Evolutionary conservation across 140 eudicot species (phyloP), one percentile per base, ranked within the genome.

Genomic region (Bidens hawaiensis): DNA sequence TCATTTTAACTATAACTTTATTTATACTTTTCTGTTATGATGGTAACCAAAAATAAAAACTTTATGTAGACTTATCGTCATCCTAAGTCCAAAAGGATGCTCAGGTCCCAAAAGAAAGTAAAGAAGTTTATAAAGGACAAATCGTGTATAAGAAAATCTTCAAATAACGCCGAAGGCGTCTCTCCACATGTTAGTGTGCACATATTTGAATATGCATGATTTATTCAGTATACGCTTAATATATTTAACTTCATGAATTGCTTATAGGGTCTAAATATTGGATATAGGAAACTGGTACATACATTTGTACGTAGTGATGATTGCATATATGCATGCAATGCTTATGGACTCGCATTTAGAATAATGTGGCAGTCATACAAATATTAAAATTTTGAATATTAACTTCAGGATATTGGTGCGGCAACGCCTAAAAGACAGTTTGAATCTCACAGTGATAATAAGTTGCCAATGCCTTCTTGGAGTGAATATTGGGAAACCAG

Each of bases 51-150:
- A 42, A 61, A 18, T 8, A 12, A 23, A n/a, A 25, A 27, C 11
- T 22, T 4, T 28, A 21, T 45, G 26, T 45, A 69, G 67, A 12
- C 43, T 8, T 69, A 58, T 31, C 25, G 19, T 31, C 75, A 69
- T 58, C 59, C 48, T 1, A 22, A 18, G 10, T 28, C 50, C 0
- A 45, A 22, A 45, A 58, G 26, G 18, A 21, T 1, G 5, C 38
- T 69, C 6, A 46, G 75, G 51, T 58, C 75, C 10, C 51, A 21
- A 6, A 10, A 23, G 14, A 51, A 69, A 58, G 75, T 59, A 15
- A 31, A 2, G 15, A 31, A 26, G 51, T 69, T 47, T 41, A 14
- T 69, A n/a, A 18, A 45, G 49, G 11, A n/a, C 21, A 58, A 46
- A n/a, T 69, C 75, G 14, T 58, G 23, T 58, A 14, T 9, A 6